These are phyloP conservation scores for Dictyostelium discoideum DNA, from an alignment of 78 protist species.

Conservation along the genomic window dicty_2.7 NC_007088.5:6409501-6410000, in stretches of 20 bases:
- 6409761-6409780: not conserved
- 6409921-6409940: no score
- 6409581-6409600: no score
- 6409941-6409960: not conserved
- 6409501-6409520: not conserved
- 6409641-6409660: not conserved
- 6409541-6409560: not conserved
- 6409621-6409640: not conserved
- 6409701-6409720: not conserved
- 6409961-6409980: not conserved
- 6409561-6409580: not conserved
- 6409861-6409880: not conserved
- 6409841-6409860: not conserved
- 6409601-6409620: not conserved
- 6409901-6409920: no score
- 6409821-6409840: not conserved
- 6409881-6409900: no score
- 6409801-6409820: not conserved
- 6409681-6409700: not conserved
- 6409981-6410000: not conserved
- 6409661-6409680: not conserved
- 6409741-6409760: not conserved
- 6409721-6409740: not conserved
- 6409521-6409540: not conserved
- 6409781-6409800: not conserved